Percentiles rank a stretch among this genome's conserved stretches.
Evolutionary conservation across 345 rosid species (phyloP).

Genomic region (Melaleuca quinquenervia): DNA sequence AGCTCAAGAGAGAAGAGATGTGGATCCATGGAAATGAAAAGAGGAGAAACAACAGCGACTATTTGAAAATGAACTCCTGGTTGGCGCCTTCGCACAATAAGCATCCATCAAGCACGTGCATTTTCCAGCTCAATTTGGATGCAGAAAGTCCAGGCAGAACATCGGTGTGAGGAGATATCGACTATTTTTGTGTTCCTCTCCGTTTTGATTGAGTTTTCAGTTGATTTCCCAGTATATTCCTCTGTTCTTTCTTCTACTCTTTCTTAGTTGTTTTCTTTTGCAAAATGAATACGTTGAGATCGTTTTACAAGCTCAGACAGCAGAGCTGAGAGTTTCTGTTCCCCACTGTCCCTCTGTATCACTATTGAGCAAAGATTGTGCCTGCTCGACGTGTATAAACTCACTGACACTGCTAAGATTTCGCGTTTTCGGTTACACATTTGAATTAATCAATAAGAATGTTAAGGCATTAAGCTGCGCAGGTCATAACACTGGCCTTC

Average conservation of each 20-base stretch:
- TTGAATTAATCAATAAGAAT: not conserved
- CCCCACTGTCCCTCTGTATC: not conserved
- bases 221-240: not conserved
- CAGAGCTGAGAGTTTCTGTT: not conserved
- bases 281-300: not conserved
- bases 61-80: conserved; percentile 32
- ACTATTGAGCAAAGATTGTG: not conserved
- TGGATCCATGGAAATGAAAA: conserved; percentile 25
- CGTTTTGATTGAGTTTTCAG: not conserved
- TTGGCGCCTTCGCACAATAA: conserved; percentile 17
- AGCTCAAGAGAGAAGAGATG: conserved; percentile 25
- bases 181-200: not conserved
- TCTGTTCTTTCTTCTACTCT: not conserved
- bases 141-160: conserved; percentile 10
- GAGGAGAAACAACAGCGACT: conserved; percentile 25
- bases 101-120: conserved; percentile 15
- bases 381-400: not conserved
- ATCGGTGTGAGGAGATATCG: not conserved
- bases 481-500: not conserved
- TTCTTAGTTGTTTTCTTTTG: not conserved
- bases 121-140: conserved; percentile 29
- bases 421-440: not conserved
- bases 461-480: not conserved
- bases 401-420: not conserved
- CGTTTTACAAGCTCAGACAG: not conserved